Base-by-base conservation (phyloP, 768 basidiomycete genomes). In the Boletus rex-veris region DNA sequence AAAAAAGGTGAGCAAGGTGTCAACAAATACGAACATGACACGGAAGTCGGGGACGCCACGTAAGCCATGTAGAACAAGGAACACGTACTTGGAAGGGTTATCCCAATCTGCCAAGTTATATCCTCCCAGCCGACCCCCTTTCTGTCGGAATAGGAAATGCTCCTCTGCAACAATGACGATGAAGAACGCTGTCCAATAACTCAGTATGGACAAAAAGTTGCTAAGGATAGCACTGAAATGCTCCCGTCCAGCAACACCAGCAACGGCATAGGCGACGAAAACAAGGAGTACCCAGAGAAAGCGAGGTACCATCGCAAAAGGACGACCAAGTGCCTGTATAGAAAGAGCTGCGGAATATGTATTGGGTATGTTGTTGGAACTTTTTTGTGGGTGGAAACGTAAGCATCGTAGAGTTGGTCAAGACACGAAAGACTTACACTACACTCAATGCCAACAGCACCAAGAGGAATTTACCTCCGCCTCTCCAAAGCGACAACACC, bases 61-160 rank as follows among this genome's bases (percentile, higher is more conserved):
- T 24, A 24, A 24, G 24, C 24, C 24, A 24, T 24, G 24, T 24
- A 24, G 10, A 35, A 41, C 16, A n/a, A n/a, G 40, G n/a, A 15
- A 7, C 26, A 65, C 72, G 36, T 41, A 76, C 72, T 58, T 67
- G 28, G 65, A 65, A 6, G 74, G 73, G 1, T 58, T 61, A 52
- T 82, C 80, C 70, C 77, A 82, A 48, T 74, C 78, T 14, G 71
- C 69, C 50, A 82, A 52, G 55, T 81, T 76, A 55, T 82, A 82
- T n/a, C 80, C 81, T 2, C 75, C 77, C 8, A 80, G 60, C 3
- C 60, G 60, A 11, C 78, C 75, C 0, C 68, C 64, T 41, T 59
- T 63, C 7, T 74, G 57, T 50, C 81, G 65, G 57, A 78, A 79
- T n/a, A 79, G 60, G 57, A 71, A 75, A 52, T 80, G 78, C 57